Evolutionary conservation across 2,329 filamentous ascomycete species (phyloP).

Genomic region (Fusarium pseudograminearum): DNA sequence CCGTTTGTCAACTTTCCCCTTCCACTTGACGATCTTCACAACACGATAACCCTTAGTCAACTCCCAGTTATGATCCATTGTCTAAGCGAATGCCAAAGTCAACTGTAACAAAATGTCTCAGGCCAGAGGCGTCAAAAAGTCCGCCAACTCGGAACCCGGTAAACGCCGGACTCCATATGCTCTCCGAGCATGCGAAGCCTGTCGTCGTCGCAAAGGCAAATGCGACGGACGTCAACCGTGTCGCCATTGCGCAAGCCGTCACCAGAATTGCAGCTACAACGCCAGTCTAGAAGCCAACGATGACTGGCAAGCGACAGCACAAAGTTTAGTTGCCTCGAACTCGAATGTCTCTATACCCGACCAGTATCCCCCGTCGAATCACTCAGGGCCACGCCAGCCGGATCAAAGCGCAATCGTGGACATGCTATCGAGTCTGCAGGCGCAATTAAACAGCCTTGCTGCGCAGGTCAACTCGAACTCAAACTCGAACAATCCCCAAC

Average conservation of each 20-base stretch:
- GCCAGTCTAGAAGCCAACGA: not conserved
- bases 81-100: fast-evolving
- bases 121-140: constrained; percentile 16
- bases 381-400: not conserved
- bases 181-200: constrained; percentile 24
- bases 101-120: constrained; percentile 7
- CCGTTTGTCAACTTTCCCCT: not conserved
- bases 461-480: constrained; percentile 18
- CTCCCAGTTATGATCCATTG: too few relatives aligned
- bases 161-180: constrained; percentile 28
- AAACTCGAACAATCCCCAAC: not conserved
- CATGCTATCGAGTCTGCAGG: constrained; percentile 21
- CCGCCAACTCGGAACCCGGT: not conserved
- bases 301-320: constrained; percentile 1
- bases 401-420: constrained; percentile 29
- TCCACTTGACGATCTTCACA: too few relatives aligned
- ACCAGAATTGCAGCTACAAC: constrained; percentile 19
- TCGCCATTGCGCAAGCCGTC: constrained; percentile 11
- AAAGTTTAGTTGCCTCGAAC: not conserved
- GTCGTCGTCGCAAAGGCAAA: constrained; percentile 26
- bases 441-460: constrained; percentile 25
- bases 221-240: constrained; percentile 25
- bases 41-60: too few relatives aligned
- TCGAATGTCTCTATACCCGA: not conserved
- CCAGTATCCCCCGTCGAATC: not conserved